Evolutionary conservation across 2,329 filamentous ascomycete genomes (phyloP), one percentile per base, ranked within the genome.

Genomic region (Xylariaceae sp.): DNA sequence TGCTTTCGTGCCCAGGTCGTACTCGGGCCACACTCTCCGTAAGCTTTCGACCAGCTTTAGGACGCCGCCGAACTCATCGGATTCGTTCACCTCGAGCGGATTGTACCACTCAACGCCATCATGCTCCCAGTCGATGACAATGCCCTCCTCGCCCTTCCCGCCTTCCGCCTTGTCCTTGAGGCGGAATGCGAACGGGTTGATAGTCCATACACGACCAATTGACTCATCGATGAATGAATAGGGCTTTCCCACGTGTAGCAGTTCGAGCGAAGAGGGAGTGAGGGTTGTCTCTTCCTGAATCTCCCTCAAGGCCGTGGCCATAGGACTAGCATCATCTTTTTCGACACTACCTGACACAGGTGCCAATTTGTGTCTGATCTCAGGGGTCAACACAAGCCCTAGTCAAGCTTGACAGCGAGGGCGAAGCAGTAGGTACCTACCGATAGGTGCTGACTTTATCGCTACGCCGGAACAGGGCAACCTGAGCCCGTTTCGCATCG

Each of bases 311-410:
- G 87, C 86, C 0, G 86, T 81, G 2, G 76, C 73, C 5, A 85
- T 68, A 0, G 86, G 81, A 20, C 71, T 77, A 2, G 72, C 55
- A 62, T 89, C 86, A 0, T 71, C 67, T 5, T 73, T 50, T 2
- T 88, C 81, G 48, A 89, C 81, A 52, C 77, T 81, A 40, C 87
- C 87, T 0, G 85, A 85, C 18, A 89, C 81, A 1, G 86, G 83
- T 0, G 84, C 85, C 48, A 85, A 79, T 65, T 81, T 84, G 65
- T 79, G 79, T 64, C 79, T 81, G 57, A 20, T 32, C 23, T 16
- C 32, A 14, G 12, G 32, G 7, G 21, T 19, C 18, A 26, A 5
- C 26, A 20, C 26, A 52, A 23, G 10, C 19, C n/a, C 18, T 37
- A 10, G 44, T 57, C 48, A n/a, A 18, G 21, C 9, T 23, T 78